These are phyloP conservation scores for Ganoderma meredithae DNA, from an alignment of 1,284 basidiomycete genomes.

Conservation along the genomic window DNA sequence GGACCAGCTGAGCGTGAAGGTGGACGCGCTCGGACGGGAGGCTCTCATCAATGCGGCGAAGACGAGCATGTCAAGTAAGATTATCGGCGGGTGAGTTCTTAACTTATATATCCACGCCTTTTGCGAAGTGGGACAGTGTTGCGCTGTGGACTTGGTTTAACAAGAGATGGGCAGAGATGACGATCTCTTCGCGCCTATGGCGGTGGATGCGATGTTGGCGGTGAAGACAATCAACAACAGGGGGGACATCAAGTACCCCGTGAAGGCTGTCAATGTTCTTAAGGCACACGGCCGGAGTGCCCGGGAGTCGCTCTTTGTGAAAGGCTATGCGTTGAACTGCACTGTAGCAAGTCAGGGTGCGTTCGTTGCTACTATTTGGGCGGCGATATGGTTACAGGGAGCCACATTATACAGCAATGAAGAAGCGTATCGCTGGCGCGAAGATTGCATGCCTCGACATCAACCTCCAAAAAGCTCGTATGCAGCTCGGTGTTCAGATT, in stretches of 20 bases:
- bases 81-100: slow-evolving; percentile 88
- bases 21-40: slow-evolving; percentile 91
- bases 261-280: slow-evolving; percentile 99
- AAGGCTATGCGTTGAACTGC: slow-evolving; percentile 98
- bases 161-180: slow-evolving; percentile 70
- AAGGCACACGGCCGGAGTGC: slow-evolving; percentile 98
- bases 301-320: slow-evolving; percentile 93
- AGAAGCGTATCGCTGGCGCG: slow-evolving; percentile 90
- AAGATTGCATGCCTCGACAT: slow-evolving; percentile 99
- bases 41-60: slow-evolving; percentile 97
- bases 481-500: slow-evolving; percentile 99
- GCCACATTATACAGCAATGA: slow-evolving; percentile 80
- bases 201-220: slow-evolving; percentile 98
- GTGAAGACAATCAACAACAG: slow-evolving; percentile 95
- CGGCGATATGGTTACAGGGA: slow-evolving; percentile 2
- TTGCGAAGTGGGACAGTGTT: too few relatives aligned
- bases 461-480: slow-evolving; percentile 95
- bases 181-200: slow-evolving; percentile 97
- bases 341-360: slow-evolving; percentile 97
- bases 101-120: background rate
- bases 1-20: slow-evolving; percentile 96
- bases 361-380: slow-evolving; percentile 30
- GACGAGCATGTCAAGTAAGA: slow-evolving; percentile 99
- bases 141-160: background rate
- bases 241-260: slow-evolving; percentile 98